These are phyloP conservation scores for Pseudopyricularia javanii DNA, from an alignment of 2,329 filamentous ascomycete species.

Conservation along the genomic window DNA sequence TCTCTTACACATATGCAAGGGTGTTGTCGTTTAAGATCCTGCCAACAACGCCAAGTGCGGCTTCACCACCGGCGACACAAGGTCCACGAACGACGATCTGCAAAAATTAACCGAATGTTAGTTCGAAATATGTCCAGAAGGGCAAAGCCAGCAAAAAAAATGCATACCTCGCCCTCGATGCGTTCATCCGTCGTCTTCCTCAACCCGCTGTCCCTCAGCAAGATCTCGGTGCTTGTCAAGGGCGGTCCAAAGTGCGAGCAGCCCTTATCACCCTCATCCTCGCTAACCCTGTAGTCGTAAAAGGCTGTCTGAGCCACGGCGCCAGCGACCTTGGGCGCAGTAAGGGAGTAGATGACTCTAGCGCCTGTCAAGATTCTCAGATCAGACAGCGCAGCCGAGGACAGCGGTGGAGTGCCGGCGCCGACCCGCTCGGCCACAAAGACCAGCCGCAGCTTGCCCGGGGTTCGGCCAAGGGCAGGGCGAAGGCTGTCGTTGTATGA, in stretches of 20 bases:
- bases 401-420: conserved; percentile 49
- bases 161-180: conserved; percentile 50
- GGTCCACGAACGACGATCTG: conserved; percentile 63
- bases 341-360: conserved; percentile 74
- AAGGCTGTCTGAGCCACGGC: conserved; percentile 76
- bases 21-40: conserved; percentile 63
- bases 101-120: not conserved
- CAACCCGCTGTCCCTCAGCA: conserved; percentile 49
- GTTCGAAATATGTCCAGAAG: conserved; percentile 2
- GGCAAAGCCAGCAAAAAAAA: not conserved
- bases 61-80: conserved; percentile 57
- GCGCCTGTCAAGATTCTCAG: conserved; percentile 70
- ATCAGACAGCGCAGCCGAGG: conserved; percentile 61
- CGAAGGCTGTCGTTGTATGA: conserved; percentile 46
- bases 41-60: conserved; percentile 49
- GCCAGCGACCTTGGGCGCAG: conserved; percentile 72
- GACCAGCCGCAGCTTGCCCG: conserved; percentile 68
- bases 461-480: conserved; percentile 46
- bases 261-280: conserved; percentile 9
- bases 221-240: conserved; percentile 66
- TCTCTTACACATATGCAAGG: conserved; percentile 38
- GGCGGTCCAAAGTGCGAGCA: conserved; percentile 71
- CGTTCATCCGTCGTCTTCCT: conserved; percentile 52
- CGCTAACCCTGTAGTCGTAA: conserved; percentile 66
- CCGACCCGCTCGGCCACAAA: conserved; percentile 66